Evolutionary conservation across 2,329 filamentous ascomycete species (phyloP), one percentile per base, ranked within the genome.

Genomic region (Metarhizium anisopliae): DNA sequence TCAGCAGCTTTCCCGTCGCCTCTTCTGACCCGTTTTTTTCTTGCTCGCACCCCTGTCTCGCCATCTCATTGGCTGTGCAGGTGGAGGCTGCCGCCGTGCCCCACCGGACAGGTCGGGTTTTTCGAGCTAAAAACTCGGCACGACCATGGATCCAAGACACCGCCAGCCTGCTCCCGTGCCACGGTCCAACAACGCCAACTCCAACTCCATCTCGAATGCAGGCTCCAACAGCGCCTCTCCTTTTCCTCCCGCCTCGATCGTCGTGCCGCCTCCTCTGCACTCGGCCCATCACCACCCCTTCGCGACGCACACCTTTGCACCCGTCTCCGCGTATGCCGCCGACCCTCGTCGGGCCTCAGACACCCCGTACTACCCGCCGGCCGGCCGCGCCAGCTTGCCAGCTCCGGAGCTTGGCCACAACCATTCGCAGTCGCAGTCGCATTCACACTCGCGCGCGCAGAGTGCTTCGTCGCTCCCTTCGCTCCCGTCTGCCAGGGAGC

Each of bases 401-500:
- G 42, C 42, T 45, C 42, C n/a, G n/a, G 64, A 69, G 38, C 61
- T 68, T 43, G 65, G 66, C 53, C 73, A 29, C 45, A 40, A 13
- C 11, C 38, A 40, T 5, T 40, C 38, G 38, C 38, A 40, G 38
- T 16, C 38, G 38, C 35, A 36, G 7, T n/a, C 40, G 14, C 42
- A 45, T 16, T 49, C 45, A 13, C 45, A 73, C 65, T 67, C 71
- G 54, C 74, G 74, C 58, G 71, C 74, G 56, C 74, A 70, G 55
- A 76, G 72, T 65, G 62, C 74, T n/a, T 74, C 76, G 8, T 76
- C 75, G 47, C 67, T 77, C 55, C 67, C 72, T 20, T 76, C 75
- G 47, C 67, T 77, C 55, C 67, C 72, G 25, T 68, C 74, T 25
- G 66, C 68, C 10, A 65, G 64, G 59, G 61, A 67, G 56, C 56